phyloP scores from a whole-genome alignment of 176 grass and related monocot species.

The Musa acuminata region DNA sequence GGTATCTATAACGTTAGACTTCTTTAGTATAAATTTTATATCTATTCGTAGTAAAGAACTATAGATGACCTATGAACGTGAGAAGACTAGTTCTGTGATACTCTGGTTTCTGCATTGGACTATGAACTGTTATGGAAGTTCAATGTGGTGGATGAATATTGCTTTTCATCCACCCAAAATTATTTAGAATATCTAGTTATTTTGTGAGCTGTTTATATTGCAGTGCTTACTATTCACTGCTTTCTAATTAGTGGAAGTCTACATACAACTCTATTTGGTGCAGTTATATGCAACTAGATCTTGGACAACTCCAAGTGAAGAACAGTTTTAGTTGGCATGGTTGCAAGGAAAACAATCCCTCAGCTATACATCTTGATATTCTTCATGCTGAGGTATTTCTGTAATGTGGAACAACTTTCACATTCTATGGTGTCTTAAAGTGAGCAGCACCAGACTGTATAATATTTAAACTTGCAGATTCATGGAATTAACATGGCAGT shows the following conservation, averaged over 20 bases:
- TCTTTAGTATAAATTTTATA: too few relatives aligned
- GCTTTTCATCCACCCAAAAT: background rate
- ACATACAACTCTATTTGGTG: constrained; percentile 21
- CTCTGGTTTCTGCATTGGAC: too few relatives aligned
- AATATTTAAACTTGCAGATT: constrained; percentile 45
- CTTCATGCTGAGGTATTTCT: constrained; percentile 70
- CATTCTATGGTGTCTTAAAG: background rate
- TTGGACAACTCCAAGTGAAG: constrained; percentile 68
- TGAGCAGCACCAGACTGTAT: background rate
- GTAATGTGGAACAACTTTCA: background rate
- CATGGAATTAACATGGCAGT: constrained; percentile 96
- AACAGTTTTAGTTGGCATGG: constrained; percentile 92
- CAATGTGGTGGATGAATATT: too few relatives aligned
- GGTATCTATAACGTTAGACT: too few relatives aligned
- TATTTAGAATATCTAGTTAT: background rate
- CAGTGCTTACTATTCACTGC: background rate
- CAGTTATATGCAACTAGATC: constrained; percentile 98
- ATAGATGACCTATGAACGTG: too few relatives aligned
- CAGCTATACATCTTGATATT: constrained; percentile 88
- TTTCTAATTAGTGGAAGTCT: constrained; percentile 4
- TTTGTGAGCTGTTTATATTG: background rate
- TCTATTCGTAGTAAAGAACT: too few relatives aligned
- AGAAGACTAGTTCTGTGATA: too few relatives aligned
- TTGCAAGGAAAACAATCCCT: constrained; percentile 68
- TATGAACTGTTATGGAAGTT: too few relatives aligned